Evolutionary conservation across 345 rosid species (phyloP).

Genomic region (Laguncularia racemosa): DNA sequence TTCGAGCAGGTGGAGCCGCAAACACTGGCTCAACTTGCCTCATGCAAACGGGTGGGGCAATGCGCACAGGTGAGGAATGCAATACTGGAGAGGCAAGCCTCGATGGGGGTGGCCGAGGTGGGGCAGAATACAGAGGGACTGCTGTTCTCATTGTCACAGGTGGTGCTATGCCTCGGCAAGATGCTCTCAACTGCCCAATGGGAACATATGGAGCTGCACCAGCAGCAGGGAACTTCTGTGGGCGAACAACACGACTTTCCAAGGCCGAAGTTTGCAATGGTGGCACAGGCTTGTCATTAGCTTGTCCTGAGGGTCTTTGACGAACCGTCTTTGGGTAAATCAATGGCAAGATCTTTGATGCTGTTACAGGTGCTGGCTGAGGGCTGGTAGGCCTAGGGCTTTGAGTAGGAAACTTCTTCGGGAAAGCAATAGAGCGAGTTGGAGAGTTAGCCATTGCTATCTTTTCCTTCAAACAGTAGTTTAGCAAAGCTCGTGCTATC

Average conservation of each 20-base stretch:
- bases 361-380: constrained; percentile 51
- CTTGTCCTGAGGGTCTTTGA: constrained; percentile 27
- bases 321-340: constrained; percentile 58
- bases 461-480: constrained; percentile 75
- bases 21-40: constrained; percentile 67
- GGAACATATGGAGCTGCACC: constrained; percentile 35
- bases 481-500: constrained; percentile 70
- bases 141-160: constrained; percentile 37
- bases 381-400: constrained; percentile 87
- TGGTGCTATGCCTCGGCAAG: constrained; percentile 30
- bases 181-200: constrained; percentile 22
- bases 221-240: constrained; percentile 30
- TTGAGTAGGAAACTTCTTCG: constrained; percentile 55
- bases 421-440: constrained; percentile 48
- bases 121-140: constrained; percentile 35
- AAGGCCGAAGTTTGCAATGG: constrained; percentile 13
- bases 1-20: constrained; percentile 44
- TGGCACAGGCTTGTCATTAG: constrained; percentile 20
- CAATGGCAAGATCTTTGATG: constrained; percentile 88
- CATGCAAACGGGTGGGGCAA: constrained; percentile 67
- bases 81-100: constrained; percentile 29
- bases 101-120: constrained; percentile 32
- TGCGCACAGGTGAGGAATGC: constrained; percentile 30
- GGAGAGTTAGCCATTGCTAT: constrained; percentile 50
- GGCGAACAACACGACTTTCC: constrained; percentile 14